phyloP scores from a whole-genome alignment of 495 filamentous ascomycete species.

The Aspergillus indologenus region DNA sequence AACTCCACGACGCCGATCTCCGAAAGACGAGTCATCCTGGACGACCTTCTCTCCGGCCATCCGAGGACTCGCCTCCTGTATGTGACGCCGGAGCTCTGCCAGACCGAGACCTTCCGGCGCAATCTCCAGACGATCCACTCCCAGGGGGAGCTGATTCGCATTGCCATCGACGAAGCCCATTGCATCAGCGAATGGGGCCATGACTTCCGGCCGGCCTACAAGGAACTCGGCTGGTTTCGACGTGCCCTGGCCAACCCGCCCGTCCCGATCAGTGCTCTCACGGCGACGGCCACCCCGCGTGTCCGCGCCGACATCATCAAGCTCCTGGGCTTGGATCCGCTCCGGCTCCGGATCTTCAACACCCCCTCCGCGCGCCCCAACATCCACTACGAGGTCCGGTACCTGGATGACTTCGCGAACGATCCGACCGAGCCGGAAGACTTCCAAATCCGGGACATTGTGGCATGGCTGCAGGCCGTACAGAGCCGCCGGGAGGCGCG shows the following conservation, averaged over 20 bases:
- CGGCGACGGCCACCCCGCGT: conserved; percentile 79
- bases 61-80: conserved; percentile 82
- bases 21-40: conserved; percentile 66
- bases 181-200: conserved; percentile 99
- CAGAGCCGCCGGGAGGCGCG: conserved; percentile 58
- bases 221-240: conserved; percentile 84
- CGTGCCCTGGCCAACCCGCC: conserved; percentile 68
- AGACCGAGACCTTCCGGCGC: conserved; percentile 71
- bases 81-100: conserved; percentile 88
- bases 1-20: conserved; percentile 70
- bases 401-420: conserved; percentile 56
- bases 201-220: conserved; percentile 92
- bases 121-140: conserved; percentile 69
- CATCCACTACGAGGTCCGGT: conserved; percentile 90
- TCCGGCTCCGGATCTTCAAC: conserved; percentile 66
- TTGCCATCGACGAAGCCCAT: conserved; percentile 93
- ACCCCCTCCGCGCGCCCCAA: conserved; percentile 80
- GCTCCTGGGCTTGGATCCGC: conserved; percentile 62
- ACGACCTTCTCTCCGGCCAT: conserved; percentile 83
- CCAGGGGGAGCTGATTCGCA: conserved; percentile 77
- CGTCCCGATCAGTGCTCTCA: conserved; percentile 86
- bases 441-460: conserved; percentile 62
- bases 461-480: conserved; percentile 69
- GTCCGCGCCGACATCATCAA: conserved; percentile 78
- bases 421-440: conserved; percentile 25